Evolutionary conservation across 176 grass and related monocot species (phyloP).

Genomic region (Carex scoparia): DNA sequence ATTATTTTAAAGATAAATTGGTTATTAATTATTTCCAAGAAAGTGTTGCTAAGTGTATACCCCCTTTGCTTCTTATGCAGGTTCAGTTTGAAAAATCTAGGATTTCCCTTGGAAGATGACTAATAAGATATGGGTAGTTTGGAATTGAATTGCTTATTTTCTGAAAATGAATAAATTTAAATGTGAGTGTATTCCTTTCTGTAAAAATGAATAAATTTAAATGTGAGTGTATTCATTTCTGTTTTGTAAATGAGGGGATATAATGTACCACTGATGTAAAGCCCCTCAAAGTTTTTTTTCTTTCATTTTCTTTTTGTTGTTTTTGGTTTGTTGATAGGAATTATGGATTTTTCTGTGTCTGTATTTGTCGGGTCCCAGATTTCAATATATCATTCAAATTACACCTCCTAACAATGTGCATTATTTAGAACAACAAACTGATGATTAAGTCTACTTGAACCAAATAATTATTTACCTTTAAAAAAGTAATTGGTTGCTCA

Average conservation of each 20-base stretch:
- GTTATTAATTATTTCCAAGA: background rate
- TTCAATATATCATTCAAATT: background rate
- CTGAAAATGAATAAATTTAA: background rate
- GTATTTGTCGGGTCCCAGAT: background rate
- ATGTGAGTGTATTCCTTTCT: background rate
- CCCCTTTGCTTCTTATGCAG: background rate
- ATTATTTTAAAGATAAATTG: background rate
- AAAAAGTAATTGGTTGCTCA: background rate
- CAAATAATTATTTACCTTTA: background rate
- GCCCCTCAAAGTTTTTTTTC: background rate
- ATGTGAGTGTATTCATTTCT: background rate
- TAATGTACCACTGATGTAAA: background rate
- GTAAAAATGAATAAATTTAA: background rate
- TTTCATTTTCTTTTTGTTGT: too few relatives aligned
- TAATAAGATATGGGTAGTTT: background rate
- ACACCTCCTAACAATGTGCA: background rate
- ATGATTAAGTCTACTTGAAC: background rate
- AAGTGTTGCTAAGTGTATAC: background rate
- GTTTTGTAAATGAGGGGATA: background rate
- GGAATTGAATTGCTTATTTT: background rate
- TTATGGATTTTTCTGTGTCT: background rate
- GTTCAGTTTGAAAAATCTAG: background rate
- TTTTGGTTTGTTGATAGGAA: background rate
- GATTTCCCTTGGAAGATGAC: background rate
- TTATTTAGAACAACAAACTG: background rate